These are phyloP conservation scores for Neofusicoccum cordaticola DNA, from an alignment of 2,329 filamentous ascomycete genomes.

Conservation along the genomic window DNA sequence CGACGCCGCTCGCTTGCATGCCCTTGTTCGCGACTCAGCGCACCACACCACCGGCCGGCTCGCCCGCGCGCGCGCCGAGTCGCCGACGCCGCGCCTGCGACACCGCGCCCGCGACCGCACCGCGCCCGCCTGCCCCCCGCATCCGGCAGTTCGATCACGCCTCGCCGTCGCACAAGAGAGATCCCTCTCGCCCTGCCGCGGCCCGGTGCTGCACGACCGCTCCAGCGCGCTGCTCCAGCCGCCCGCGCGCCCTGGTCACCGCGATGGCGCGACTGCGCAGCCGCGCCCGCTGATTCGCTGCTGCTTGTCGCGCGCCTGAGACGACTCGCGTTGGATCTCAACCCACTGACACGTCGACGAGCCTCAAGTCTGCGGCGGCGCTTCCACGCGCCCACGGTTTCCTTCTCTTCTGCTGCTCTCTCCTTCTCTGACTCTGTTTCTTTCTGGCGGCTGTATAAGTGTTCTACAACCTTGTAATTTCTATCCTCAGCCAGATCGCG, in stretches of 20 bases:
- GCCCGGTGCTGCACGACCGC: background rate
- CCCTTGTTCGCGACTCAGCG: slow-evolving; percentile 8
- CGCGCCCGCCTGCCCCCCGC: background rate
- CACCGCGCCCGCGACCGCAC: background rate
- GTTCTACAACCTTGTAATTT: slow-evolving; percentile 17
- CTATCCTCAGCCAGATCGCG: slow-evolving; percentile 1
- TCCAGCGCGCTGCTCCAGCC: background rate
- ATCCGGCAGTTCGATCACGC: slow-evolving; percentile 13
- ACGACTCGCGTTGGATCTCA: slow-evolving; percentile 11
- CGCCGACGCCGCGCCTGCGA: slow-evolving; percentile 13
- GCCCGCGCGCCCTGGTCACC: background rate
- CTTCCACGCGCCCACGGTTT: background rate
- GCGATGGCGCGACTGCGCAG: background rate
- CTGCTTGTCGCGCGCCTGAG: slow-evolving; percentile 17
- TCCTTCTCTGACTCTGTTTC: slow-evolving; percentile 14
- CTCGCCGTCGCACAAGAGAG: slow-evolving; percentile 3
- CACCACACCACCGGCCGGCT: background rate
- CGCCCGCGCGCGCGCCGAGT: background rate
- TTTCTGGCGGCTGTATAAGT: background rate
- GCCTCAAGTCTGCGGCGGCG: slow-evolving; percentile 1
- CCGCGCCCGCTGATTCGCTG: background rate
- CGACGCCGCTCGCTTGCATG: slow-evolving; percentile 4
- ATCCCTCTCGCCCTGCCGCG: background rate
- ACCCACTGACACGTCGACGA: slow-evolving; percentile 10
- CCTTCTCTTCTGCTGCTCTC: background rate